A percentile compares a stretch with the other conserved stretches of the same genome.
These are phyloP conservation scores for Exophiala dermatitidis DNA, from an alignment of 2,329 filamentous ascomycete genomes.

Conservation along the genomic window DNA sequence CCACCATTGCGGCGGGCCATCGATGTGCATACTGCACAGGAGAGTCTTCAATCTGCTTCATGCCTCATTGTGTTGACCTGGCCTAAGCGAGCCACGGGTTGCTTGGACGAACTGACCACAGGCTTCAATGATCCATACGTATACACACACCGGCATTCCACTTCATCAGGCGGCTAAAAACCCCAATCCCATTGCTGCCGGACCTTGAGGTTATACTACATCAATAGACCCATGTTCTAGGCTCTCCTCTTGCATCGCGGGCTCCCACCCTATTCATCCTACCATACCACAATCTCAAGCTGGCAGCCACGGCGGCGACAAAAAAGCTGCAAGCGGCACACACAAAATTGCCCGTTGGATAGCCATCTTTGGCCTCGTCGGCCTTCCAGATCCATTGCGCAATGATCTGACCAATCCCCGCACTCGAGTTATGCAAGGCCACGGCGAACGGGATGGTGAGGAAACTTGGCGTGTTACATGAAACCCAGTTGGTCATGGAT, in stretches of 20 bases:
- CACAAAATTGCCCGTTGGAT: slow-evolving; percentile 60
- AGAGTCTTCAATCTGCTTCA: too few relatives aligned
- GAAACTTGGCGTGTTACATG: slow-evolving; percentile 59
- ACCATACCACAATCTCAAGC: slow-evolving; percentile 19
- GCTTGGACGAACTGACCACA: too few relatives aligned
- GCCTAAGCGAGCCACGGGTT: too few relatives aligned
- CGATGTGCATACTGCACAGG: too few relatives aligned
- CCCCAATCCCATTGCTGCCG: too few relatives aligned
- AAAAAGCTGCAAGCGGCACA: slow-evolving; percentile 29
- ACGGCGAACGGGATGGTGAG: slow-evolving; percentile 61
- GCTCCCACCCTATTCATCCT: slow-evolving; percentile 20
- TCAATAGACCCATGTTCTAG: slow-evolving; percentile 16
- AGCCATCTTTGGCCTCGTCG: slow-evolving; percentile 53
- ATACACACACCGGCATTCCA: too few relatives aligned
- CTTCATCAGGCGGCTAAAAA: too few relatives aligned
- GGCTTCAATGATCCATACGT: too few relatives aligned
- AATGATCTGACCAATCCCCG: slow-evolving; percentile 62
- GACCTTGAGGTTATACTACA: too few relatives aligned
- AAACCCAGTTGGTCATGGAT: slow-evolving; percentile 63
- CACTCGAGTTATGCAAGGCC: slow-evolving; percentile 62
- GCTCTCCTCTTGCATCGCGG: slow-evolving; percentile 18
- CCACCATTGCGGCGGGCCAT: too few relatives aligned
- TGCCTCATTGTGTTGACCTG: too few relatives aligned
- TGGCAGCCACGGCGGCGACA: slow-evolving; percentile 14
- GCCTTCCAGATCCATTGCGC: slow-evolving; percentile 69